phyloP scores from a whole-genome alignment of 805 yeast species.

The Kregervanrija pseudodelftensis region DNA sequence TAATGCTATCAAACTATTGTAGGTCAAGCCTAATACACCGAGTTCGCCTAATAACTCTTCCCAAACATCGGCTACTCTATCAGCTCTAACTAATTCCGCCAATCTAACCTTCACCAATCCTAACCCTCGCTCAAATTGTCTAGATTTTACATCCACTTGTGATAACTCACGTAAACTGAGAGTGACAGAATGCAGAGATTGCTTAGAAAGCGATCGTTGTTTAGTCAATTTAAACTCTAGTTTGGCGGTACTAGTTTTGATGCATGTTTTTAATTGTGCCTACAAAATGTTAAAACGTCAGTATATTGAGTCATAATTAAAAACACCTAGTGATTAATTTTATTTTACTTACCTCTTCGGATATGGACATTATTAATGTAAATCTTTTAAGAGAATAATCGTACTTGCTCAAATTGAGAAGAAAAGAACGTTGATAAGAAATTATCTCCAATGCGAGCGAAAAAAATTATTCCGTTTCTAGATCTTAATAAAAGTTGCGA shows the following conservation, averaged over 20 bases:
- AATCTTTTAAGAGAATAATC: no score
- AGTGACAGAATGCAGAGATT: neutral
- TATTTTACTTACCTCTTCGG: neutral
- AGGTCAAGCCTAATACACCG: conserved; percentile 4
- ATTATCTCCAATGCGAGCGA: no score
- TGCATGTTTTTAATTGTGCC: conserved; percentile 7
- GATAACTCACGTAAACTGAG: no score
- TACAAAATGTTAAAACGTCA: no score
- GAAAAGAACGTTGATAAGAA: no score
- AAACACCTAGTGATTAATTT: no score
- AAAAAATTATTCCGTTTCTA: no score
- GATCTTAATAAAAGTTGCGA: no score
- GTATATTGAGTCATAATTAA: no score
- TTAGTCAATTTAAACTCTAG: conserved; percentile 9
- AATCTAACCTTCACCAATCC: conserved; percentile 8
- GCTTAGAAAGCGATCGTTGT: conserved; percentile 6
- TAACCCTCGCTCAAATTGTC: conserved; percentile 10
- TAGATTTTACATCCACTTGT: conserved; percentile 1
- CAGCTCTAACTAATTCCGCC: conserved; percentile 9
- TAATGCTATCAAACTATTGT: no score
- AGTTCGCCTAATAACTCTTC: conserved; percentile 13
- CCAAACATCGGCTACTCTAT: conserved; percentile 12
- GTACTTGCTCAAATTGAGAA: no score
- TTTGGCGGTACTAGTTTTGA: conserved; percentile 8
- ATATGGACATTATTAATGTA: neutral